Evolutionary conservation across 371 early-diverging fungal genomes (phyloP).

Genomic region (Caulochytrium protostelioides): DNA sequence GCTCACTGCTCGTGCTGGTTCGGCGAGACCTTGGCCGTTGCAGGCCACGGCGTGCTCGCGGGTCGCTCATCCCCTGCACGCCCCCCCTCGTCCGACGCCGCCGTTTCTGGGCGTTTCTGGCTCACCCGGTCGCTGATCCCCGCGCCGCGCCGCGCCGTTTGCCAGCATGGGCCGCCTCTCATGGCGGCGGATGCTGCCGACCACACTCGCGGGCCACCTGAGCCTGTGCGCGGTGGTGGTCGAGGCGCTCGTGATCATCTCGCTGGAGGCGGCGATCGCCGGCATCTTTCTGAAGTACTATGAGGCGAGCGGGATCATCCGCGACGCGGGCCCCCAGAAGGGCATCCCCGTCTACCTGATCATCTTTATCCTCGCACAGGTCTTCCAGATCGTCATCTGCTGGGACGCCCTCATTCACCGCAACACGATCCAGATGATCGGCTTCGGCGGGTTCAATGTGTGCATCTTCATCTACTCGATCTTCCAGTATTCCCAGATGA

Average conservation of each 20-base stretch:
- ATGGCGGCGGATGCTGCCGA: too few relatives aligned
- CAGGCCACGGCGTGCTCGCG: too few relatives aligned
- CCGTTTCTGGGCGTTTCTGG: too few relatives aligned
- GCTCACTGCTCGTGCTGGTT: too few relatives aligned
- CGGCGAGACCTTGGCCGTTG: too few relatives aligned
- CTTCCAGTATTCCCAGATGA: conserved; percentile 30
- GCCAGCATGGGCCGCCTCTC: too few relatives aligned
- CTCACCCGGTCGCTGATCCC: too few relatives aligned
- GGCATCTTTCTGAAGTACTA: conserved; percentile 16
- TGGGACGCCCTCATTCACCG: conserved; percentile 59
- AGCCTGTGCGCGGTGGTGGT: conserved; percentile 18
- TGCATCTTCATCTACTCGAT: conserved; percentile 54
- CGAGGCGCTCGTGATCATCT: conserved; percentile 46
- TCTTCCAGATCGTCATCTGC: conserved; percentile 43
- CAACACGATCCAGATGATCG: conserved; percentile 75
- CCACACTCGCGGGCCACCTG: too few relatives aligned
- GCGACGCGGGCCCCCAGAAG: conserved; percentile 6
- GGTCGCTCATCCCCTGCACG: too few relatives aligned
- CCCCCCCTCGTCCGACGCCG: too few relatives aligned
- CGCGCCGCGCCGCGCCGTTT: too few relatives aligned
- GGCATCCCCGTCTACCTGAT: conserved; percentile 51
- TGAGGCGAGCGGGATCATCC: conserved; percentile 7
- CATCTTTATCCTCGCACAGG: conserved; percentile 49
- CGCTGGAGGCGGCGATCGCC: conserved; percentile 39
- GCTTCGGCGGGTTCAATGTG: conserved; percentile 53